These are phyloP conservation scores for Aurantiochytrium sp. DNA, from an alignment of 108 stramenopile species.

Conservation along the genomic window DNA sequence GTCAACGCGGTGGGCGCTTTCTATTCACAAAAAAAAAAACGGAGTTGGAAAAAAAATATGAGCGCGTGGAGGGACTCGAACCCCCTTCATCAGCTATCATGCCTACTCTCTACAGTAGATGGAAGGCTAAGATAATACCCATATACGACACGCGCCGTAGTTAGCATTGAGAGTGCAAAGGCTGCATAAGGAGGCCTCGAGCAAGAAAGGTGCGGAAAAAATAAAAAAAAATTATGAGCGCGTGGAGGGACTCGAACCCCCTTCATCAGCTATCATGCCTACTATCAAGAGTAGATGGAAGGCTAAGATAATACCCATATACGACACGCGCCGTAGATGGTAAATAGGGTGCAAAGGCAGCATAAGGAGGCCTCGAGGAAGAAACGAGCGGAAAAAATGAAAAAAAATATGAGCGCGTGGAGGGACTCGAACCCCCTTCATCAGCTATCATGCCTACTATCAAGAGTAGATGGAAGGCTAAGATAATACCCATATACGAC, in stretches of 20 bases:
- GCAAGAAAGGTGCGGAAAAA: neutral
- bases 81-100: constrained; percentile 3
- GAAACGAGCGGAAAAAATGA: neutral
- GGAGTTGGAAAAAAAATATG: neutral
- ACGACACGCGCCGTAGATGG: neutral
- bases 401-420: neutral
- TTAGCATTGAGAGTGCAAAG: neutral
- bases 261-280: neutral
- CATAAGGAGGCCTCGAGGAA: neutral
- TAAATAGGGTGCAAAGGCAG: neutral
- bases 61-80: constrained; percentile 4
- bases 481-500: neutral
- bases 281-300: neutral
- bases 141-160: neutral
- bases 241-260: neutral
- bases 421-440: neutral
- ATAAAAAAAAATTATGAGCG: neutral
- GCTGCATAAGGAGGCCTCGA: neutral
- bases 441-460: neutral
- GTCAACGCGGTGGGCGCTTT: no score
- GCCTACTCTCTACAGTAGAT: neutral
- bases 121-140: constrained; percentile 9
- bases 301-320: neutral
- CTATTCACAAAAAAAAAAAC: no score
- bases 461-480: neutral